These are phyloP conservation scores for Calonectria henricotiae DNA, from an alignment of 2,329 filamentous ascomycete species.

Conservation along the genomic window DNA sequence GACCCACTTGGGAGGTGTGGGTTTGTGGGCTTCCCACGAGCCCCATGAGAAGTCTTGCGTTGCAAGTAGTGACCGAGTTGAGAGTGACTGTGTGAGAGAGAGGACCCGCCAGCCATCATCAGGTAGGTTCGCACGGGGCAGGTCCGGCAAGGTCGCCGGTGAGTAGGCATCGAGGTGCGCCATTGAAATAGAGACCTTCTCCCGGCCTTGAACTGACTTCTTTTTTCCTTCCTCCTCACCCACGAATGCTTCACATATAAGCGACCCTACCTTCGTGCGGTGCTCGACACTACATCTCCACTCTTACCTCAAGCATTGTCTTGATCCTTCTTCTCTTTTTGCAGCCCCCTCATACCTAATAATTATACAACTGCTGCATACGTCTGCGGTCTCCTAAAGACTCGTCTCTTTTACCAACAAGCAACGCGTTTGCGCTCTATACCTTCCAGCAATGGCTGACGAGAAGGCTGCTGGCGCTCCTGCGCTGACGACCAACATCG, in stretches of 20 bases:
- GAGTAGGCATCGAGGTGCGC: constrained; percentile 44
- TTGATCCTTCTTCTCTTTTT: constrained; percentile 50
- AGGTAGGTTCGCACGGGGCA: constrained; percentile 51
- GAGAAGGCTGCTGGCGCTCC: constrained; percentile 68
- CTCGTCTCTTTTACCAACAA: constrained; percentile 43
- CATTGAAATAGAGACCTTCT: constrained; percentile 62
- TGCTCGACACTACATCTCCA: constrained; percentile 60
- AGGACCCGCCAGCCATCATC: constrained; percentile 47
- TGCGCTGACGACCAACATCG: constrained; percentile 76
- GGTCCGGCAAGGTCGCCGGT: constrained; percentile 52
- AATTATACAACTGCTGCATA: constrained; percentile 45
- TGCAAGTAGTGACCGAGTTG: constrained; percentile 29
- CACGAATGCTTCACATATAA: constrained; percentile 67
- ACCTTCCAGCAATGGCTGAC: constrained; percentile 68
- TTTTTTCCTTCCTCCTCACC: constrained; percentile 63
- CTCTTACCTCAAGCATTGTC: constrained; percentile 49
- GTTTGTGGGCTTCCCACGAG: constrained; percentile 32
- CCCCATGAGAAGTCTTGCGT: constrained; percentile 31
- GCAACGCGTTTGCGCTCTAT: constrained; percentile 42
- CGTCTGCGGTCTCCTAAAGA: constrained; percentile 45
- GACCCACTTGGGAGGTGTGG: constrained; percentile 31
- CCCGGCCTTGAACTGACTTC: constrained; percentile 54
- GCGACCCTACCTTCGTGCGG: constrained; percentile 67
- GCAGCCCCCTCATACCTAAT: constrained; percentile 44
- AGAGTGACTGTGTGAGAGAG: constrained; percentile 42